Base-by-base conservation (phyloP, 208 protist genomes). In the Trypanosoma melophagium region DNA sequence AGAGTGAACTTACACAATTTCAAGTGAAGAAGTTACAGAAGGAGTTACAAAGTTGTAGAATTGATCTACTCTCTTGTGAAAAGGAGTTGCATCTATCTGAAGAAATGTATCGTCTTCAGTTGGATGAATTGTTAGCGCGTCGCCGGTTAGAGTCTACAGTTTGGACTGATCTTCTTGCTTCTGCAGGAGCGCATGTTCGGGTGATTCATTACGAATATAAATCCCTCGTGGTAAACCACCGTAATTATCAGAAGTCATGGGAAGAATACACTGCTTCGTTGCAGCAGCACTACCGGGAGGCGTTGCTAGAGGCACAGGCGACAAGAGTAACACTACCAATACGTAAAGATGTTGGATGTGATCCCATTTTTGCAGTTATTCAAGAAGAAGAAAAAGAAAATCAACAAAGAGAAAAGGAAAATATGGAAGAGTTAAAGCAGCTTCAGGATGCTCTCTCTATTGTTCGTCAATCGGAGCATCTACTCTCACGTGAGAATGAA, bases 401-500 rank as follows among this genome's bases (percentile, higher is more conserved):
- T 51, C 28, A 35, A 5, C 28, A 35, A 35, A 35, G 28, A 35
- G 28, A 35, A 5, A 35, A 35, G 28, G 28, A 35, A 5, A 35
- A 35, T 35, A 35, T 35, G 28, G 49, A 25, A 38, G 66, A 73
- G 40, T 59, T 84, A 41, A 45, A 60, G 28, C 71, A 62, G 5
- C 66, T 90, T 19, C 75, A 80, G 35, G 62, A 28, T 13, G 84
- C 82, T 16, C 72, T 81, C 21, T 55, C 72, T 19, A 56, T 86
- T 9, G 40, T 71, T 21, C 65, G 66, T 16, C 55, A 64, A 42
- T 86, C 77, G 14, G 72, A 90, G 54, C 28, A 72, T 31, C 51
- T 81, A 19, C 49, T 87, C 24, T 71, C 74, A 7, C 35, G 71
- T 38, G 84, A 90, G 58, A 90, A 91, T 69, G 81, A 69, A 44